Evolutionary conservation across 2,329 filamentous ascomycete species (phyloP).

Genomic region (Colletotrichum aenigma): DNA sequence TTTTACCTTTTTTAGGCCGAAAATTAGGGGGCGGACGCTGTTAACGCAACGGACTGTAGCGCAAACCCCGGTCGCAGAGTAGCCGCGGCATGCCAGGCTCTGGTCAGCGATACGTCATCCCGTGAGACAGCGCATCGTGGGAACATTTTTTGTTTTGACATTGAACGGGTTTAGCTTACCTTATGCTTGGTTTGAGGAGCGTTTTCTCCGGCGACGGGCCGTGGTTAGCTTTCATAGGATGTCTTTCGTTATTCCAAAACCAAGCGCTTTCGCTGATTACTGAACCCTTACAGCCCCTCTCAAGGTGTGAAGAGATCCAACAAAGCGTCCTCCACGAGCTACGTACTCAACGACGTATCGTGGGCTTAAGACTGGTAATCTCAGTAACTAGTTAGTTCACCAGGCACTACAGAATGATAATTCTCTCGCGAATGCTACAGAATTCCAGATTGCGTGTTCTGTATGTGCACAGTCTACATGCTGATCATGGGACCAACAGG

Average conservation of each 20-base stretch:
- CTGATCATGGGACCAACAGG: too few relatives aligned
- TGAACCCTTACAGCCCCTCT: not conserved
- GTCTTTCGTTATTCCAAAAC: not conserved
- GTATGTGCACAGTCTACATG: too few relatives aligned
- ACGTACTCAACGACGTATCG: too few relatives aligned
- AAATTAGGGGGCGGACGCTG: too few relatives aligned
- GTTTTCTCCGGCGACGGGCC: not conserved
- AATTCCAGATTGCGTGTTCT: too few relatives aligned
- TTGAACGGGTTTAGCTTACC: not conserved
- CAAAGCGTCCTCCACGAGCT: not conserved
- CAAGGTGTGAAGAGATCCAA: not conserved
- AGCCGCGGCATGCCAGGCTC: not conserved
- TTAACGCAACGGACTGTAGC: too few relatives aligned
- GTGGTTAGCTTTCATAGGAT: not conserved
- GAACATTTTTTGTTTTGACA: not conserved
- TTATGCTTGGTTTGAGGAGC: not conserved
- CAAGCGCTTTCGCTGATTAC: not conserved
- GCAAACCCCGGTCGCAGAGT: not conserved
- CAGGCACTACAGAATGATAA: too few relatives aligned
- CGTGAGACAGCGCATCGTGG: not conserved
- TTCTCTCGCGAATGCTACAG: too few relatives aligned
- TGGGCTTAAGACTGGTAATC: too few relatives aligned
- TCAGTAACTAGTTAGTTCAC: too few relatives aligned
- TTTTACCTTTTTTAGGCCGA: too few relatives aligned
- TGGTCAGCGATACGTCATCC: not conserved